These are phyloP conservation scores for Begonia loranthoides DNA, from an alignment of 306 rosid genomes.

Conservation along the genomic window DNA sequence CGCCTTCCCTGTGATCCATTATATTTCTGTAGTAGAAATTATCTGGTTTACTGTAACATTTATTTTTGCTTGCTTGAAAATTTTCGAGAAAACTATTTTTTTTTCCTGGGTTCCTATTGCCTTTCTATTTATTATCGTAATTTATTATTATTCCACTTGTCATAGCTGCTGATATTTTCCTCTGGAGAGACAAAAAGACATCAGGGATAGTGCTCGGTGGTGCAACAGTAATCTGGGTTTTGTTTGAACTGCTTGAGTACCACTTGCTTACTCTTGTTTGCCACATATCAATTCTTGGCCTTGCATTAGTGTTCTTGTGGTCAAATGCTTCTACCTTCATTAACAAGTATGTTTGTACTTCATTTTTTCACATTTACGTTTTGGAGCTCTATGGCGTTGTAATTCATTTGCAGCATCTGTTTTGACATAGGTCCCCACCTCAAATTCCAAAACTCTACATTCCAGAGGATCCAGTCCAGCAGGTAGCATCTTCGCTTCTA, in stretches of 20 bases:
- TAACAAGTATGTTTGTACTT: constrained; percentile 46
- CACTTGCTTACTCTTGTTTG: constrained; percentile 63
- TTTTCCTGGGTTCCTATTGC: no score
- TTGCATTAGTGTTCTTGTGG: constrained; percentile 69
- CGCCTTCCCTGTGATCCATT: no score
- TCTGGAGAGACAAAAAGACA: constrained; percentile 80
- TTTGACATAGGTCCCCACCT: constrained; percentile 54
- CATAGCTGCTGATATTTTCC: constrained; percentile 62
- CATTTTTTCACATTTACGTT: neutral
- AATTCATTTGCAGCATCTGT: neutral
- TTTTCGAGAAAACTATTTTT: no score
- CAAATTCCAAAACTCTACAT: constrained; percentile 52
- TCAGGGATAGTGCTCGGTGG: constrained; percentile 49
- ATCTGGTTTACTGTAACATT: no score
- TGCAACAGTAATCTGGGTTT: constrained; percentile 51
- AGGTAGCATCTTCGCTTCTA: constrained; percentile 42
- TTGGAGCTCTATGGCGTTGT: neutral
- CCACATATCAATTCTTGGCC: constrained; percentile 35
- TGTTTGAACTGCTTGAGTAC: constrained; percentile 71
- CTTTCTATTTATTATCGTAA: no score
- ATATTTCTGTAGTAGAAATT: no score
- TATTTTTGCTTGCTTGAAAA: no score
- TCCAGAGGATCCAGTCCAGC: constrained; percentile 55
- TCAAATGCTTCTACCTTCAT: constrained; percentile 67
- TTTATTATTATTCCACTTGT: no score